These are phyloP conservation scores for Boletus subparvulus DNA, from an alignment of 768 basidiomycete genomes.

Conservation along the genomic window DNA sequence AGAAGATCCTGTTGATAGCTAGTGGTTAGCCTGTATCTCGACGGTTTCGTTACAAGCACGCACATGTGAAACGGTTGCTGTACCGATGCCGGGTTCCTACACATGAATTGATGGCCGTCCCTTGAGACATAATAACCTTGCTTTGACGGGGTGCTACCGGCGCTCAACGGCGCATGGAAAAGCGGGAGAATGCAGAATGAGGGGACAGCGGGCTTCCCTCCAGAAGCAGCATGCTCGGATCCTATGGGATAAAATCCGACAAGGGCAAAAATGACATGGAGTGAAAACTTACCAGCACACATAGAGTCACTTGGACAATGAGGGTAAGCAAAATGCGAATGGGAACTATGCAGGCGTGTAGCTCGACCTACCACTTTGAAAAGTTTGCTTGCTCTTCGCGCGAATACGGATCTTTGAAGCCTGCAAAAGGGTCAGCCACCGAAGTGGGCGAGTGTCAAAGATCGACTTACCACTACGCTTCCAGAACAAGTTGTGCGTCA, in stretches of 20 bases:
- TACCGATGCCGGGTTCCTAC: conserved; percentile 48
- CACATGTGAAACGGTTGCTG: conserved; percentile 62
- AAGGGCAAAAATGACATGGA: not conserved
- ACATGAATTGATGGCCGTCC: conserved; percentile 56
- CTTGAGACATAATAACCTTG: conserved; percentile 52
- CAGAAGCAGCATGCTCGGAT: conserved; percentile 46
- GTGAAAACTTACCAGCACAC: conserved; percentile 42
- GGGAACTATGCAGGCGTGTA: no score
- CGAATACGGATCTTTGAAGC: conserved; percentile 64
- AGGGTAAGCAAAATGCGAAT: not conserved
- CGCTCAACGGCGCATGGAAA: conserved; percentile 43
- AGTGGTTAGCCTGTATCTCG: not conserved
- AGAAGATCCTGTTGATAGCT: conserved; percentile 12
- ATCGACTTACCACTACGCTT: conserved; percentile 46
- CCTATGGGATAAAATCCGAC: conserved; percentile 32
- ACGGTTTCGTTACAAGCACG: conserved; percentile 19
- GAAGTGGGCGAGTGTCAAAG: not conserved
- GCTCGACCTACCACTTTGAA: conserved; percentile 45
- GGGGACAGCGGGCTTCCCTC: conserved; percentile 39
- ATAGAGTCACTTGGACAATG: conserved; percentile 43
- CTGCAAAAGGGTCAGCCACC: conserved; percentile 27
- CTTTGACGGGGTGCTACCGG: conserved; percentile 22
- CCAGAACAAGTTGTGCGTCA: conserved; percentile 58
- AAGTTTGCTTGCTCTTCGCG: conserved; percentile 54
- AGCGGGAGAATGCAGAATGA: conserved; percentile 57